Conservation (phyloP, 495 filamentous ascomycete genomes). For the Halenospora varia region DNA sequence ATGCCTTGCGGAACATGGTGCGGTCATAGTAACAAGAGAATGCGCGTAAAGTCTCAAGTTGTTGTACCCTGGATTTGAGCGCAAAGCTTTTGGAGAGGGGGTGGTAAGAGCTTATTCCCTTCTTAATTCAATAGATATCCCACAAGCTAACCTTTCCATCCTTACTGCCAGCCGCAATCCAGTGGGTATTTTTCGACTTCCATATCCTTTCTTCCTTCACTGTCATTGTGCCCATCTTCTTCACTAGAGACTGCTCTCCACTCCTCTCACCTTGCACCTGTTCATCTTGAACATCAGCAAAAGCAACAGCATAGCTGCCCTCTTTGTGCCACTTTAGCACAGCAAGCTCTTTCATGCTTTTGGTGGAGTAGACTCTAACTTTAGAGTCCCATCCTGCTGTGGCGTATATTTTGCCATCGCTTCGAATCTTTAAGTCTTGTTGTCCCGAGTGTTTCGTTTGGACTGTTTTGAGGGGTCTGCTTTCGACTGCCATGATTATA, state of each 20-base stretch:
- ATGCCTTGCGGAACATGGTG: too few relatives aligned
- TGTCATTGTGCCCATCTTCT: constrained; percentile 32
- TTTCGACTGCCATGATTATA: not conserved
- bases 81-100: too few relatives aligned
- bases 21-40: too few relatives aligned
- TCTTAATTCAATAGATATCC: constrained; percentile 83
- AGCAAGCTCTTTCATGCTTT: constrained; percentile 81
- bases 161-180: constrained; percentile 88
- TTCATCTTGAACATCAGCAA: constrained; percentile 47
- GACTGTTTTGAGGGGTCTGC: constrained; percentile 49
- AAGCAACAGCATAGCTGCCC: constrained; percentile 82
- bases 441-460: constrained; percentile 89
- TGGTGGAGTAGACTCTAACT: constrained; percentile 73
- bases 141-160: constrained; percentile 95
- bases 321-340: constrained; percentile 95
- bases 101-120: too few relatives aligned
- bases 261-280: constrained; percentile 5
- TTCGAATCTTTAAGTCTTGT: constrained; percentile 72
- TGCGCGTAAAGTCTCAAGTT: too few relatives aligned
- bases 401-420: constrained; percentile 78
- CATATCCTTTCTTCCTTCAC: constrained; percentile 61
- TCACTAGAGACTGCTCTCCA: constrained; percentile 9
- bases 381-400: constrained; percentile 92
- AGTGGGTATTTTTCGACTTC: constrained; percentile 70
- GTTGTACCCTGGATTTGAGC: too few relatives aligned